phyloP scores from a whole-genome alignment of 192 early-diverging fungal genomes.

The Thamnidium elegans region DNA sequence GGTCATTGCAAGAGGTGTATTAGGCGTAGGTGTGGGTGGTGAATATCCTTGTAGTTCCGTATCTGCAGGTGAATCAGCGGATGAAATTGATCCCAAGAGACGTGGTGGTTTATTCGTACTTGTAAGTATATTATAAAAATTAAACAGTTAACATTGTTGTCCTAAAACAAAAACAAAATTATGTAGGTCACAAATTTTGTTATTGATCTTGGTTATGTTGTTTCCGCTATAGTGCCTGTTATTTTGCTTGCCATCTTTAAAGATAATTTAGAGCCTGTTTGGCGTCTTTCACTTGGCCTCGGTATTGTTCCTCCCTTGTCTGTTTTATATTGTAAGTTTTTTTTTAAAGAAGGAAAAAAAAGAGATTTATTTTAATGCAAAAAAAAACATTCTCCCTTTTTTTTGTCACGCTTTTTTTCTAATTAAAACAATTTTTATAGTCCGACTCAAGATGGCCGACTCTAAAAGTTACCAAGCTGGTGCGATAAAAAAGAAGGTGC shows the following conservation, averaged over 20 bases:
- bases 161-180: neutral
- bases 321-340: slow-evolving; percentile 45
- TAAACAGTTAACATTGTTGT: neutral
- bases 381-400: neutral
- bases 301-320: slow-evolving; percentile 49
- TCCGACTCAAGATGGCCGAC: slow-evolving; percentile 57
- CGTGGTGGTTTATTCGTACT: slow-evolving; percentile 36
- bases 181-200: slow-evolving; percentile 50
- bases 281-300: slow-evolving; percentile 53
- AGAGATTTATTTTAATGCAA: neutral
- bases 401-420: too few species aligned
- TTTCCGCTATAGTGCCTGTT: slow-evolving; percentile 44
- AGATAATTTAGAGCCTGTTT: slow-evolving; percentile 44
- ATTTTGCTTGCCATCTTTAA: slow-evolving; percentile 50
- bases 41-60: slow-evolving; percentile 56
- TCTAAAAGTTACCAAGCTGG: slow-evolving; percentile 43
- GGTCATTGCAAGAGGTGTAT: slow-evolving; percentile 39
- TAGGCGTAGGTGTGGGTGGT: slow-evolving; percentile 49
- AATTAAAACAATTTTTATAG: slow-evolving; percentile 11
- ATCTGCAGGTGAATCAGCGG: slow-evolving; percentile 51
- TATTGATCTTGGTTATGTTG: slow-evolving; percentile 48
- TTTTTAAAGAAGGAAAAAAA: neutral
- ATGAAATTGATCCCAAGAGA: slow-evolving; percentile 40
- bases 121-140: slow-evolving; percentile 3
- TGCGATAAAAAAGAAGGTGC: slow-evolving; percentile 47